These are phyloP conservation scores for Mollisia scopiformis DNA, from an alignment of 2,329 filamentous ascomycete species.

Conservation along the genomic window DNA sequence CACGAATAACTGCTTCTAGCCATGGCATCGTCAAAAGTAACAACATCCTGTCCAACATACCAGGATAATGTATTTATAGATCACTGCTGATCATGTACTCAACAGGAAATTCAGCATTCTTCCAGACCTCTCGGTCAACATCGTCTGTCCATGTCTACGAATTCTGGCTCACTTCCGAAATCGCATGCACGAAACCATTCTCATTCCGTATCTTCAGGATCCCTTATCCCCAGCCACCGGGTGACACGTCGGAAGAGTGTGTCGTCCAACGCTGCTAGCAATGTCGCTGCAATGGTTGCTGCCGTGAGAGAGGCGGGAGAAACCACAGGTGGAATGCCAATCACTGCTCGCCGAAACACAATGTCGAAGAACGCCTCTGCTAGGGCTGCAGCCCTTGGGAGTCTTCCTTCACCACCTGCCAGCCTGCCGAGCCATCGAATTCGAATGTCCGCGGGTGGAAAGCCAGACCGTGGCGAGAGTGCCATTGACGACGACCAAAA, in stretches of 20 bases:
- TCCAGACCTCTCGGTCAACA: constrained; percentile 69
- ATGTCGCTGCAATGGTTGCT: constrained; percentile 75
- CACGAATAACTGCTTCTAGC: constrained; percentile 40
- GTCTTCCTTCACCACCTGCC: constrained; percentile 66
- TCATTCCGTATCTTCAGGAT: constrained; percentile 77
- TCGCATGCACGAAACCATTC: constrained; percentile 67
- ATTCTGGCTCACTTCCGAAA: constrained; percentile 58
- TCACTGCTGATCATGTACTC: constrained; percentile 34
- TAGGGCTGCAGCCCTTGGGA: constrained; percentile 55
- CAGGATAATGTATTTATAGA: constrained; percentile 34
- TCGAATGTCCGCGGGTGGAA: constrained; percentile 53
- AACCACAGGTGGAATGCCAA: constrained; percentile 59
- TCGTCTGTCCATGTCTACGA: constrained; percentile 61
- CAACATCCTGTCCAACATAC: constrained; percentile 35
- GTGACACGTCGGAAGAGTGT: constrained; percentile 94
- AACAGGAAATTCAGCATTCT: constrained; percentile 65
- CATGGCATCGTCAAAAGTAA: constrained; percentile 67
- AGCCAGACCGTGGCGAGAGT: constrained; percentile 56
- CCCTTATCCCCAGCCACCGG: constrained; percentile 80
- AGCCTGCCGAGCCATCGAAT: constrained; percentile 63
- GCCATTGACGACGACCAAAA: constrained; percentile 71
- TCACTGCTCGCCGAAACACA: constrained; percentile 66
- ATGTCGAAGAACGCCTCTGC: constrained; percentile 66
- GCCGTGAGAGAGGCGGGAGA: constrained; percentile 67
- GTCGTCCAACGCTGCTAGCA: constrained; percentile 71